Evolutionary conservation across 176 grass and related monocot genomes (phyloP), one percentile per base, ranked within the genome.

Genomic region (Oryza glaberrima): DNA sequence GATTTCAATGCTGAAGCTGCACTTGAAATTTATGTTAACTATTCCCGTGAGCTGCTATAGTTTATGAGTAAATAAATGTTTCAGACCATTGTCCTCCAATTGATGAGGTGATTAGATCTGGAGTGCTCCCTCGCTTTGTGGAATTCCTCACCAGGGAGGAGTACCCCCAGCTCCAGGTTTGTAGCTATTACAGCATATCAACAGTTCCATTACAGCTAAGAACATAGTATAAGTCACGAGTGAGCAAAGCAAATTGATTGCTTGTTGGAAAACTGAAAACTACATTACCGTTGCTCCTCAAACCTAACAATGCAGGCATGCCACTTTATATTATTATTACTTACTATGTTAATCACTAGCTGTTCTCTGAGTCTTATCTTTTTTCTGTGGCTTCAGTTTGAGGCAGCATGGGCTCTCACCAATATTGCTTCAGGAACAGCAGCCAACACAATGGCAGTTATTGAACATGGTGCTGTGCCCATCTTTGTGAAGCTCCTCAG

Each of bases 91-190:
- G 77, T 43, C 82, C 88, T 86, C 93, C 79, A 10, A 90, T 95
- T 44, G 79, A 95, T 65, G 88, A 90, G 56, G 88, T 92, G 40
- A 88, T 90, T 73, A 56, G 67, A 54, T 74, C 79, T 11, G 85
- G 90, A 25, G 88, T 88, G 41, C 71, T 95, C 30, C 90, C 90
- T 75, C 67, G 85, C 65, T 92, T 95, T 17, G 90, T 95, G 9
- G 85, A 84, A 70, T 95, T 92, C 51, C 93, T 92, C n/a, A 81
- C 46, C 7, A 88, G 82, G 79, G 90, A 92, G 72, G 90, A 95
- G 13, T 92, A 74, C 17, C 75, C 82, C 80, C 69, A 95, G 66
- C 88, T 95, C 65, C 93, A 95, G 88, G 93, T 94, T 23, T 66
- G 45, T 79, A 79, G 16, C 14, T 69, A 79, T 48, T 85, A 41